A percentile compares a stretch with the other conserved stretches of the same genome.
phyloP scores from a whole-genome alignment of 148 eudicot species.

The Suaeda aralocaspica region DNA sequence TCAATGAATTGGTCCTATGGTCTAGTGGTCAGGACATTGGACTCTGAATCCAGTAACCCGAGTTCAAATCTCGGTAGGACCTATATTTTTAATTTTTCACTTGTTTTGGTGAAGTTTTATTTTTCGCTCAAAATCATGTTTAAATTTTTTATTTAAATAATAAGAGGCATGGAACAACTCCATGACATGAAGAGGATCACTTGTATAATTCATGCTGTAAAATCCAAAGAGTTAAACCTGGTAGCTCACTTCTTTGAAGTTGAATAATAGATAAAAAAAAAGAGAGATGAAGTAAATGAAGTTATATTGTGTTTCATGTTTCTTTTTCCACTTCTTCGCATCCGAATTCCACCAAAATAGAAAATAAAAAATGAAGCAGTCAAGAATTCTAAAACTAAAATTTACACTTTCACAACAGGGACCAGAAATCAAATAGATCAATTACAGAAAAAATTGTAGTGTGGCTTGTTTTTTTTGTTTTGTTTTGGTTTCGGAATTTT shows the following conservation, averaged over 20 bases:
- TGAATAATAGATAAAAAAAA: neutral
- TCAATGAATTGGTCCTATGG: constrained; percentile 64
- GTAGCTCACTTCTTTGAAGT: neutral
- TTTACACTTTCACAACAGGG: constrained; percentile 33
- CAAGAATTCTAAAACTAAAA: constrained; percentile 24
- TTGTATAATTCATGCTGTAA: too few relatives aligned
- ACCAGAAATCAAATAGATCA: constrained; percentile 27
- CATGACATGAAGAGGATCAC: too few relatives aligned
- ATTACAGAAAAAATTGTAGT: constrained; percentile 27
- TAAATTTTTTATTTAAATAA: too few relatives aligned
- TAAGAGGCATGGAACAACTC: too few relatives aligned
- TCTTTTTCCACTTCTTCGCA: constrained; percentile 14
- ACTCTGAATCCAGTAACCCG: constrained; percentile 83
- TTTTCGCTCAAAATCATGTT: too few relatives aligned
- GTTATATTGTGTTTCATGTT: constrained; percentile 13
- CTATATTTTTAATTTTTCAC: constrained; percentile 6
- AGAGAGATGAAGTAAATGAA: constrained; percentile 14
- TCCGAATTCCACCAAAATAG: constrained; percentile 20
- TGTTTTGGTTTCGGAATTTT: neutral
- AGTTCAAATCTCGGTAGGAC: constrained; percentile 74
- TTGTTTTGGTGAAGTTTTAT: too few relatives aligned
- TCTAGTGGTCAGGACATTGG: constrained; percentile 76
- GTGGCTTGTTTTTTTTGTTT: constrained; percentile 21
- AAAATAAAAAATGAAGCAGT: neutral
- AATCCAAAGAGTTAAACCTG: too few relatives aligned